A percentile compares a stretch with the other conserved stretches of the same genome.
Evolutionary conservation across 176 grass and related monocot species (phyloP).

Genomic region (Aegilops umbellulata): DNA sequence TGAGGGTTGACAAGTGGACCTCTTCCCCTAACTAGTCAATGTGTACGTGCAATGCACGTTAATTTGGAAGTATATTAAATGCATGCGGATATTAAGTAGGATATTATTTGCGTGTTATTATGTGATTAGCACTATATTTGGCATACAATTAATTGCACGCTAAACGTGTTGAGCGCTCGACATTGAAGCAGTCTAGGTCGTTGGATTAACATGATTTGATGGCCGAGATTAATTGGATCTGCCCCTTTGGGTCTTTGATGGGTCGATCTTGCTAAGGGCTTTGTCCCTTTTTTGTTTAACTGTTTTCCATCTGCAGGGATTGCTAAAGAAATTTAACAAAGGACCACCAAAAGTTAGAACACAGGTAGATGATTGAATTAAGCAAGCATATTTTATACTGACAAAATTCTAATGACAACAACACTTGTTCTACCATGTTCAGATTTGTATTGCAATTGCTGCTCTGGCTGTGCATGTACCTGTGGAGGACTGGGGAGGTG

Average conservation of each 20-base stretch:
- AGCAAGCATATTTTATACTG: conserved; percentile 16
- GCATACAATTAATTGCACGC: no score
- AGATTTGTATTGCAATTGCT: conserved; percentile 98
- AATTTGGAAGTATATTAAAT: no score
- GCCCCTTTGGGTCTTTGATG: no score
- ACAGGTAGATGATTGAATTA: conserved; percentile 61
- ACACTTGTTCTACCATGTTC: conserved; percentile 34
- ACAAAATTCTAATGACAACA: conserved; percentile 19
- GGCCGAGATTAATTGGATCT: no score
- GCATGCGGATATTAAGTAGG: no score
- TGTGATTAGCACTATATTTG: no score
- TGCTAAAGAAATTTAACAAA: conserved; percentile 86
- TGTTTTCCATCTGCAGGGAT: conserved; percentile 45
- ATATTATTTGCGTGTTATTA: no score
- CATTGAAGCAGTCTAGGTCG: no score
- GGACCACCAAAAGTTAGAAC: conserved; percentile 96
- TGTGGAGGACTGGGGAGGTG: conserved; percentile 91
- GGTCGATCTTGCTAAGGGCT: background rate
- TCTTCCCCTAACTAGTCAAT: background rate
- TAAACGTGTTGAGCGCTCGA: no score
- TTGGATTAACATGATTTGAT: no score
- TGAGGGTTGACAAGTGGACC: no score
- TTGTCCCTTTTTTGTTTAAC: background rate
- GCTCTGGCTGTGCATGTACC: conserved; percentile 96
- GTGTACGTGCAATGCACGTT: no score